Evolutionary conservation across 2,329 filamentous ascomycete genomes (phyloP).

Genomic region (Fusarium tupiense): DNA sequence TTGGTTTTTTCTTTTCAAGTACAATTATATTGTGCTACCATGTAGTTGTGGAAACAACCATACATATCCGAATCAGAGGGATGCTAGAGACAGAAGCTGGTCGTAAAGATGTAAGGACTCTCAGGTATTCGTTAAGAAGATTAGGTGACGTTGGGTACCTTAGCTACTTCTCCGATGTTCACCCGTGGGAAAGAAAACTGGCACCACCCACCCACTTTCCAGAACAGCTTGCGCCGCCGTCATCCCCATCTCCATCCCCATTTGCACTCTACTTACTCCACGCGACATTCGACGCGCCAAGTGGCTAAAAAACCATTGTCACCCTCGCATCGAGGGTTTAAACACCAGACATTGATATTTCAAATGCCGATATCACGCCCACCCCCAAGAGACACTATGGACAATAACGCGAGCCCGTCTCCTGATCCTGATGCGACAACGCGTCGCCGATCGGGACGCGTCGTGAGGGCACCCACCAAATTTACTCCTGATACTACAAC

Average conservation of each 20-base stretch:
- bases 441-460: slow-evolving; percentile 76
- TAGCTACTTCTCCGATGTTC: slow-evolving; percentile 35
- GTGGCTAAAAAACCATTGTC: slow-evolving; percentile 44
- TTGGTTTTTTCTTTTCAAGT: background rate
- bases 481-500: slow-evolving; percentile 61
- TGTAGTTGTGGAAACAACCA: background rate
- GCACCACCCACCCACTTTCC: slow-evolving; percentile 38
- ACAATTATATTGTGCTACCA: background rate
- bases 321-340: slow-evolving; percentile 43
- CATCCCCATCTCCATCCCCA: slow-evolving; percentile 25
- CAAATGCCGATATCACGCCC: slow-evolving; percentile 38
- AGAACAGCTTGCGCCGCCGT: slow-evolving; percentile 41
- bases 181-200: slow-evolving; percentile 26
- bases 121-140: too few relatives aligned
- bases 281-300: slow-evolving; percentile 46
- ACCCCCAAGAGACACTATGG: slow-evolving; percentile 53
- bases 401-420: slow-evolving; percentile 64
- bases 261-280: slow-evolving; percentile 25
- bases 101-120: background rate
- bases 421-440: slow-evolving; percentile 61
- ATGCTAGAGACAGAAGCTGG: background rate
- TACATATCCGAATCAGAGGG: background rate
- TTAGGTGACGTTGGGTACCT: background rate
- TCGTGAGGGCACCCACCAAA: slow-evolving; percentile 68
- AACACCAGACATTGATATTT: slow-evolving; percentile 21